Evolutionary conservation across 371 early-diverging fungal species (phyloP).

Genomic region (Mucor sp.): DNA sequence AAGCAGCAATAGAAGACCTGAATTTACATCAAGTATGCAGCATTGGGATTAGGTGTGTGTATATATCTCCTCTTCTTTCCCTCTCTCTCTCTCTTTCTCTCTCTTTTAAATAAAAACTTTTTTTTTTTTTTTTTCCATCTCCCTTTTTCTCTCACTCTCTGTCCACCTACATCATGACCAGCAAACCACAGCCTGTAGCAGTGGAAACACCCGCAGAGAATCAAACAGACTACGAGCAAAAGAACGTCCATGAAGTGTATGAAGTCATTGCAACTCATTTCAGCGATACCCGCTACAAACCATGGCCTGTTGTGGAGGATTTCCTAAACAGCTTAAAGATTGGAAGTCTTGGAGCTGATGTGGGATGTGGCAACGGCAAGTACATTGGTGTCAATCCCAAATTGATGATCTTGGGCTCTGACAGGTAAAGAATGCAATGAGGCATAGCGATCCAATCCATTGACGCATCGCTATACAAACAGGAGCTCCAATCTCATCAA

Average conservation of each 20-base stretch:
- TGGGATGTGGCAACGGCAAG: constrained; percentile 98
- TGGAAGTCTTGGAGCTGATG: constrained; percentile 89
- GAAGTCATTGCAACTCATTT: constrained; percentile 93
- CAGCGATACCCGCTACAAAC: constrained; percentile 95
- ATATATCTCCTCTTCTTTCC: too few species aligned
- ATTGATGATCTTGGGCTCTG: constrained; percentile 81
- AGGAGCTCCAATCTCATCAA: constrained; percentile 80
- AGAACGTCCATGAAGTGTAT: constrained; percentile 91
- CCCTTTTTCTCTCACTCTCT: neutral
- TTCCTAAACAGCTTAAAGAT: constrained; percentile 65
- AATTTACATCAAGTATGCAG: neutral
- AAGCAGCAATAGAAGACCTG: neutral
- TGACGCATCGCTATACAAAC: too few species aligned
- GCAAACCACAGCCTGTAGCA: constrained; percentile 59
- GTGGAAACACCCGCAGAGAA: constrained; percentile 52
- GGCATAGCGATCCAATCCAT: too few species aligned
- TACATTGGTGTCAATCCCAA: constrained; percentile 86
- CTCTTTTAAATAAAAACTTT: neutral
- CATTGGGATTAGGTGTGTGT: too few species aligned
- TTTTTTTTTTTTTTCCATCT: neutral
- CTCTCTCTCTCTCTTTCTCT: too few species aligned
- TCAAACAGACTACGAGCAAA: constrained; percentile 65
- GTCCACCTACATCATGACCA: constrained; percentile 11
- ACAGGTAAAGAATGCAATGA: constrained; percentile 58
- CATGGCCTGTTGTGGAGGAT: constrained; percentile 95